Evolutionary conservation across 1,139 yeast species (phyloP), one percentile per base, ranked within the genome.

Genomic region (Protomyces gravidus): DNA sequence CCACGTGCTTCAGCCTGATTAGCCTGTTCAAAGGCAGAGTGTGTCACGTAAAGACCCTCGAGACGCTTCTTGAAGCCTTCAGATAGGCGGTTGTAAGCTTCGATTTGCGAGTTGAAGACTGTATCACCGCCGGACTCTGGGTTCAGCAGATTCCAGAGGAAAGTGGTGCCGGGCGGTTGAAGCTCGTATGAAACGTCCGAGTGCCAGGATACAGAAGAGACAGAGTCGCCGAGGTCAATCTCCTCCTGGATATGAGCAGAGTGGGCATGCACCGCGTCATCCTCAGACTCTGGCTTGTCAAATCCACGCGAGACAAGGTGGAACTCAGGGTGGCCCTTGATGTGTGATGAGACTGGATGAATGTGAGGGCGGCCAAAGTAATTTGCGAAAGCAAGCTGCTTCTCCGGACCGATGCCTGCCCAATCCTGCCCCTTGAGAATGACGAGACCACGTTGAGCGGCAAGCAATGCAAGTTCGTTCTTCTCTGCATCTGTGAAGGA

Each of bases 351-450:
- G 1, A 46, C 39, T 4, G 58, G 58, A 6, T 83, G 87, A 61
- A 82, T 75, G 69, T 83, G 87, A 57, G 80, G 75, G 28, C 81
- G 79, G n/a, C 86, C 86, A 68, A 74, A 82, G 66, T 82, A 76
- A 45, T 68, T 69, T 23, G 81, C 83, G 68, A 73, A 80, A 30
- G 80, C 72, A 33, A 75, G 75, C 21, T 79, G 76, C 65, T 74
- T 71, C 30, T 69, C 65, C 13, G 85, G 81, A 2, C 86, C 84
- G 61, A 79, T 71, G 25, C 75, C 74, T 55, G 80, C 78, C 64
- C 85, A 77, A 67, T 85, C 88, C 70, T 84, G 89, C 62, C 81
- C 78, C 67, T 87, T 77, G 71, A 84, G 83, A 1, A 82, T 79
- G 45, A 81, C 82, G 53, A 84, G 83, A 57, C 89, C 89, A 65